Evolutionary conservation across 129 eudicot species (phyloP).

Genomic region (Helichrysum umbraculigerum): DNA sequence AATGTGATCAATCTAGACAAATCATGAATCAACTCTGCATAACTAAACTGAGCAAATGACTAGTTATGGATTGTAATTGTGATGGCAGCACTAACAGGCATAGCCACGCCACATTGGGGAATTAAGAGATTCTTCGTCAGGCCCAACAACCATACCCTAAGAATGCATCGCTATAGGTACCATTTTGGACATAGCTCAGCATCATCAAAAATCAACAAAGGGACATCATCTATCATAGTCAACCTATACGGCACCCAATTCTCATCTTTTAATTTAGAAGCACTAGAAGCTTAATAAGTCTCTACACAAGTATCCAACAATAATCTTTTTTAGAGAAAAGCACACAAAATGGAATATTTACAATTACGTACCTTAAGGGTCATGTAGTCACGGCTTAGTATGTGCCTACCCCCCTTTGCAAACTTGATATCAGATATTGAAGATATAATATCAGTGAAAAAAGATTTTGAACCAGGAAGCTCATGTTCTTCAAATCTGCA

Average conservation of each 20-base stretch:
- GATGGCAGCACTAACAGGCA: not conserved
- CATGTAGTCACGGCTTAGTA: conserved; percentile 95
- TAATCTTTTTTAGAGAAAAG: conserved; percentile 10
- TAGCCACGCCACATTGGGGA: not conserved
- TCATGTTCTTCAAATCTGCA: conserved; percentile 85
- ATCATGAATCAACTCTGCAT: not conserved
- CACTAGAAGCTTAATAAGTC: not conserved
- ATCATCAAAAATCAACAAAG: not conserved
- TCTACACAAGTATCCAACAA: not conserved
- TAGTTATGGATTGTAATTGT: not conserved
- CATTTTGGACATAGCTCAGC: not conserved
- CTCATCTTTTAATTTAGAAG: not conserved
- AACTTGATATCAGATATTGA: conserved; percentile 92
- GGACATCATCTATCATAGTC: not conserved
- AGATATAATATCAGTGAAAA: conserved; percentile 90
- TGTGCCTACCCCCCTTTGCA: conserved; percentile 80
- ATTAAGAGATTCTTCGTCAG: too few relatives aligned
- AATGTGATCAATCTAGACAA: not conserved
- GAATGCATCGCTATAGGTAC: not conserved
- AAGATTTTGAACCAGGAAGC: conserved; percentile 85
- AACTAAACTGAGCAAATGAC: not conserved
- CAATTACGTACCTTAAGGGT: conserved; percentile 70
- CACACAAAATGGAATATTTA: not conserved
- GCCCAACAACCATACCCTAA: not conserved
- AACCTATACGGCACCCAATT: not conserved